Evolutionary conservation across 768 basidiomycete genomes (phyloP).

Genomic region (Boletus patriciae): DNA sequence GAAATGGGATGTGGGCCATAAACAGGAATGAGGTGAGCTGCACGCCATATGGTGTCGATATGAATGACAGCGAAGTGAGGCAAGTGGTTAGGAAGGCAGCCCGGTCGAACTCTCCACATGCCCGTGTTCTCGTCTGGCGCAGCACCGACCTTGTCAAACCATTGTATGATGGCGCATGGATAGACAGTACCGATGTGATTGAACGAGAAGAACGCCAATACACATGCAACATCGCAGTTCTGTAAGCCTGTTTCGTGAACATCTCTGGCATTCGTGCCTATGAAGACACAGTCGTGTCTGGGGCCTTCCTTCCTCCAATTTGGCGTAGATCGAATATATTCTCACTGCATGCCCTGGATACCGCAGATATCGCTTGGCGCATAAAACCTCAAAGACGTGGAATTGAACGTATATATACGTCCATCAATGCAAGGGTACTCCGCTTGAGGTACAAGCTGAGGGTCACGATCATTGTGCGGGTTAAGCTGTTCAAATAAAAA

Average conservation of each 20-base stretch:
- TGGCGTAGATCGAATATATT: neutral
- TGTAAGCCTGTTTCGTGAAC: no score
- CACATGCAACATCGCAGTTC: no score
- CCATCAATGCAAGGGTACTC: neutral
- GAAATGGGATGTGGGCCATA: neutral
- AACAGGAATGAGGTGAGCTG: neutral
- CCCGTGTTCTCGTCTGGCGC: neutral
- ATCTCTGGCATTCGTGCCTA: neutral
- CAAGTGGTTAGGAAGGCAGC: neutral
- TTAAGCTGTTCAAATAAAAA: neutral
- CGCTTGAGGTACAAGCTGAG: neutral
- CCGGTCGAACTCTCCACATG: neutral
- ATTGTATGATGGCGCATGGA: neutral
- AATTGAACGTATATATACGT: no score
- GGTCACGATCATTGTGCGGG: neutral
- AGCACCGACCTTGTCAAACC: neutral
- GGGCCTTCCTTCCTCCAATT: neutral
- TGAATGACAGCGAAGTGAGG: neutral
- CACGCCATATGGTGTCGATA: neutral
- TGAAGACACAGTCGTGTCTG: neutral
- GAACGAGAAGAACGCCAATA: neutral
- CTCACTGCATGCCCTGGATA: neutral
- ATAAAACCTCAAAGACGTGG: no score
- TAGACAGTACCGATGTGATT: neutral
- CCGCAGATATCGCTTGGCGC: no score